Evolutionary conservation across 2,329 filamentous ascomycete species (phyloP).

Genomic region (Cucurbitaria berberidis): DNA sequence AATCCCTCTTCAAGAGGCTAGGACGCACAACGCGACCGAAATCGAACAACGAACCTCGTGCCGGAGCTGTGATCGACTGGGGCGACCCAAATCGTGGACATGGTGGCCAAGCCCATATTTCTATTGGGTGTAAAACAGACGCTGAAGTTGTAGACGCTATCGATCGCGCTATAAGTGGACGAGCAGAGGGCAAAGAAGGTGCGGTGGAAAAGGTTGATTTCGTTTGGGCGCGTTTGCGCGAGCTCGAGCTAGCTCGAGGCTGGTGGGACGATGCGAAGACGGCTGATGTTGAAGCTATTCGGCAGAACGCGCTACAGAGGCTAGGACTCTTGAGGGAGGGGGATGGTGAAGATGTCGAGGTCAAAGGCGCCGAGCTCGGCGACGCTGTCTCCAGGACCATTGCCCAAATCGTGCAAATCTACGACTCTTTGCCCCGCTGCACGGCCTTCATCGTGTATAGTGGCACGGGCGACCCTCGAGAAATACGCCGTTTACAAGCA

Average conservation of each 20-base stretch:
- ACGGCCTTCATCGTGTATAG: constrained; percentile 69
- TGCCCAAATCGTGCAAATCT: constrained; percentile 58
- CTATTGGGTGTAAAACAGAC: constrained; percentile 64
- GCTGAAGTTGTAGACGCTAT: constrained; percentile 64
- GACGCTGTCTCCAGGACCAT: constrained; percentile 59
- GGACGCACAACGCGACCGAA: constrained; percentile 60
- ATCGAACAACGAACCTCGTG: constrained; percentile 42
- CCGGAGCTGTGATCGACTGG: constrained; percentile 85
- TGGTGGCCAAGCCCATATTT: constrained; percentile 61
- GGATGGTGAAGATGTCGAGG: constrained; percentile 29
- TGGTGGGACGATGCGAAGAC: constrained; percentile 63
- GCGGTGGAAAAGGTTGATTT: constrained; percentile 64
- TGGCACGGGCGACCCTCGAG: constrained; percentile 67
- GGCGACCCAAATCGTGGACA: constrained; percentile 73
- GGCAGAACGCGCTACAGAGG: constrained; percentile 33
- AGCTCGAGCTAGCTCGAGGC: constrained; percentile 64
- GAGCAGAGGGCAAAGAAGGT: constrained; percentile 50
- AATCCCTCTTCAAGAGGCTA: constrained; percentile 89
- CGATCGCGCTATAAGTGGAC: constrained; percentile 58
- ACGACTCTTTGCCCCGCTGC: constrained; percentile 62
- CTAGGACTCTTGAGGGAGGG: constrained; percentile 26
- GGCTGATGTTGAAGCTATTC: constrained; percentile 44
- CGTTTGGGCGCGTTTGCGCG: constrained; percentile 67
- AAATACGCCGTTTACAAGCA: constrained; percentile 61
- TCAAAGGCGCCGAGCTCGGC: constrained; percentile 47